Base-by-base conservation (phyloP, 2,329 filamentous ascomycete genomes). In the Diaporthe amygdali region DNA sequence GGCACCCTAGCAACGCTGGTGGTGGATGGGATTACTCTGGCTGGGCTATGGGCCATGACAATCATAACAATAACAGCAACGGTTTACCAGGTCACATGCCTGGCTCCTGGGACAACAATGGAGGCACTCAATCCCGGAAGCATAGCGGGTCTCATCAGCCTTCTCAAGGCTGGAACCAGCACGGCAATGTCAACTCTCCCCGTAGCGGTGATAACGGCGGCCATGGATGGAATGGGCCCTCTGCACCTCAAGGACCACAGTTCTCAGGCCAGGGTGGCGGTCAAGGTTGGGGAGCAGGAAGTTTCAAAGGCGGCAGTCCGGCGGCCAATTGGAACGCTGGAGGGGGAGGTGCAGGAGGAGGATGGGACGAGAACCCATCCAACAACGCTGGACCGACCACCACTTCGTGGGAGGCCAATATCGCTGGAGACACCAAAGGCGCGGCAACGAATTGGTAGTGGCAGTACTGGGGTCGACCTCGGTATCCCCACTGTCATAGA, bases 381-480 rank as follows among this genome's bases (percentile, higher is more conserved):
- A 66, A 67, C 32, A 66, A 72, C n/a, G 68, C 63, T 17, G 71
- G 54, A 25, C 54, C 67, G 9, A 66, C 61, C 12, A 34, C 17
- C 22, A n/a, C 9, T 25, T 30, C 61, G 0, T 70, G 71, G 68
- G 37, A 46, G 10, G 9, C 25, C 1, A 44, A 63, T 27, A 9
- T 49, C 15, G 71, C 68, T 9, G 59, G 66, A 2, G 44, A 72
- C 61, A 72, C 71, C 32, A 49, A 51, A 49, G 71, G 68, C 12
- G 51, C 64, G 37, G 54, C 61, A 17, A 39, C 15, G 10, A 56
- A 66, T 55, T 72, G 71, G 71, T 72, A 72, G 71, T 17, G 32
- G 44, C 63, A 49, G 44, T 49, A 49, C 44, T 49, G 49, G 27
- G 27, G 49, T 55, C 51, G 49, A 39, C 64, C 49, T 67, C 22